A percentile compares a stretch with the other conserved stretches of the same genome.
Conservation (phyloP, 108 stramenopile genomes). For the Cyclotella sp. region DNA sequence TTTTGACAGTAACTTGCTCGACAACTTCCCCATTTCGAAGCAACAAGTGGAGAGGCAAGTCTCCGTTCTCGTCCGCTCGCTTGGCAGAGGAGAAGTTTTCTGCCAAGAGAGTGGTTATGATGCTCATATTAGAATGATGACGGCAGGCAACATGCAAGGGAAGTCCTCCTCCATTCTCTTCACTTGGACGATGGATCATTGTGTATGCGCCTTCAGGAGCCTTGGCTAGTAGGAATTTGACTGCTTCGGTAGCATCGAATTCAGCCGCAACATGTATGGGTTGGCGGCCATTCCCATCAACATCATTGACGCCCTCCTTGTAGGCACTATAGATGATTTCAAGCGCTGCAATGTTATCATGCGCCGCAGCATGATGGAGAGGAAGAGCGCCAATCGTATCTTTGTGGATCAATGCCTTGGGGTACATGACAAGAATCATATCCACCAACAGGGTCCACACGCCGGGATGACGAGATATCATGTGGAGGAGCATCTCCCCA, state of each 20-base stretch:
- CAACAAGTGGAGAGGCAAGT: constrained; percentile 85
- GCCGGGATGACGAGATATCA: constrained; percentile 74
- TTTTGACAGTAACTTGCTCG: constrained; percentile 88
- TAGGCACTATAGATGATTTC: constrained; percentile 90
- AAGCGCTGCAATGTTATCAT: constrained; percentile 81
- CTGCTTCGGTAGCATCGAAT: constrained; percentile 84
- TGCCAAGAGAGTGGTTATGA: constrained; percentile 80
- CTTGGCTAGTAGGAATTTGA: constrained; percentile 80
- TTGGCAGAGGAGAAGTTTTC: constrained; percentile 86
- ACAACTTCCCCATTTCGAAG: constrained; percentile 85
- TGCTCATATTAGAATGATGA: constrained; percentile 83
- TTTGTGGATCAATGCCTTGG: constrained; percentile 86
- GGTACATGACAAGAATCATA: constrained; percentile 84
- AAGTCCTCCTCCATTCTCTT: constrained; percentile 77
- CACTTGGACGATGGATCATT: constrained; percentile 75
- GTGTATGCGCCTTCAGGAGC: constrained; percentile 83
- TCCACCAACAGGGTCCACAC: constrained; percentile 89
- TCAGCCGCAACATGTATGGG: constrained; percentile 90
- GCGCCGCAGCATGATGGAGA: constrained; percentile 85
- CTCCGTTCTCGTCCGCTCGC: constrained; percentile 84
- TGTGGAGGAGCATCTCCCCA: constrained; percentile 86
- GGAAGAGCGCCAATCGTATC: constrained; percentile 86
- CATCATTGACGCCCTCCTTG: constrained; percentile 88
- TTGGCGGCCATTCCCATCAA: constrained; percentile 77
- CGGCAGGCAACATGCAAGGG: constrained; percentile 88